These are phyloP conservation scores for Cladosporium sp. DNA, from an alignment of 2,329 filamentous ascomycete species.

Conservation along the genomic window DNA sequence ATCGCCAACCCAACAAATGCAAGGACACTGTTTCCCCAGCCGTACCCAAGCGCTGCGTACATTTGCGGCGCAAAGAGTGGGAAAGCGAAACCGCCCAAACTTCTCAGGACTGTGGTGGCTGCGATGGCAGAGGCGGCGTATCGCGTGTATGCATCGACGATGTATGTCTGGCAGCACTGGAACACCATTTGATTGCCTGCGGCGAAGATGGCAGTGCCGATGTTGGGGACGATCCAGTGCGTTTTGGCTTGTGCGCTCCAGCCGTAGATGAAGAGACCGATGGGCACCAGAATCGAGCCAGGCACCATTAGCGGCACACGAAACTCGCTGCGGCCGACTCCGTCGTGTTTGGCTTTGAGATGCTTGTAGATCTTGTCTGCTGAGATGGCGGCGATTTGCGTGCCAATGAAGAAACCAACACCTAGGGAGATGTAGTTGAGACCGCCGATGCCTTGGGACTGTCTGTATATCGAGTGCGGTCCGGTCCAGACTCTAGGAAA, in stretches of 20 bases:
- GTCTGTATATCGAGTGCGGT: conserved; percentile 19
- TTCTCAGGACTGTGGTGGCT: conserved; percentile 52
- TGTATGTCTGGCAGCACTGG: conserved; percentile 57
- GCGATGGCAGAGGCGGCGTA: conserved; percentile 49
- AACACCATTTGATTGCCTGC: conserved; percentile 54
- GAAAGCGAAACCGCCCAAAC: conserved; percentile 53
- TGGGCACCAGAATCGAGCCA: conserved; percentile 49
- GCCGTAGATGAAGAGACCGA: conserved; percentile 55
- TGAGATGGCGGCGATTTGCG: conserved; percentile 34
- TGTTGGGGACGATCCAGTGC: conserved; percentile 58
- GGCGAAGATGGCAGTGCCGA: conserved; percentile 53
- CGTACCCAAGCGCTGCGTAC: conserved; percentile 43
- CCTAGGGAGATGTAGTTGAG: conserved; percentile 50
- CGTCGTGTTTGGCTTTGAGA: conserved; percentile 35
- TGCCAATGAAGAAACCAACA: conserved; percentile 56
- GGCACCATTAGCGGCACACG: conserved; percentile 52
- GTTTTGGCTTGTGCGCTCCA: conserved; percentile 50
- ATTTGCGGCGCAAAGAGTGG: conserved; percentile 56
- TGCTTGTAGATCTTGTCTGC: conserved; percentile 34
- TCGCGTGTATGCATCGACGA: conserved; percentile 51
- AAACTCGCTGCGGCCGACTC: conserved; percentile 37
- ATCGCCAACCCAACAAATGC: conserved; percentile 52
- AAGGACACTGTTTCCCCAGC: conserved; percentile 52
- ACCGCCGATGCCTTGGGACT: conserved; percentile 27
- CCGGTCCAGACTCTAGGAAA: conserved; percentile 31